These are phyloP conservation scores for Cenchrus fungigraminus DNA, from an alignment of 176 grass and related monocot genomes.

Conservation along the genomic window DNA sequence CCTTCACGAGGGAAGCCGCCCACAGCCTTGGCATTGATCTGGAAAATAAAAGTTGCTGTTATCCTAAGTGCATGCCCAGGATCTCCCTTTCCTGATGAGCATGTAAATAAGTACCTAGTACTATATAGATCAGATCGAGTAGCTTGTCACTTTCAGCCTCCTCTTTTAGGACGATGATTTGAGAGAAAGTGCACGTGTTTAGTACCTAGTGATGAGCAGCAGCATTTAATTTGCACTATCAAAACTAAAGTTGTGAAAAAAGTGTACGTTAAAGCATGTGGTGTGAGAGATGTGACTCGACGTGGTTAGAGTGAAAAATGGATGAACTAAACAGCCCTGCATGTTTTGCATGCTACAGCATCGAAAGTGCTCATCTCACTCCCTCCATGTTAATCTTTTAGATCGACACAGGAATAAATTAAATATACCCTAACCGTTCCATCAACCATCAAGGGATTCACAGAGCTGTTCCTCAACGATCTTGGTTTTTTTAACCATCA, in stretches of 20 bases:
- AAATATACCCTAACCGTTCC: not conserved
- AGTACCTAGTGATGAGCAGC: not conserved
- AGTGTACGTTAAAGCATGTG: too few relatives aligned
- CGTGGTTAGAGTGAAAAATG: too few relatives aligned
- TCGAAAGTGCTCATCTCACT: not conserved
- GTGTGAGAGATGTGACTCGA: too few relatives aligned
- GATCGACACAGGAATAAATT: not conserved
- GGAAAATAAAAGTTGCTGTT: constrained; percentile 32
- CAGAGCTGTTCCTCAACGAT: not conserved
- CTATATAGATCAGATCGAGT: not conserved
- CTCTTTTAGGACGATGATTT: not conserved
- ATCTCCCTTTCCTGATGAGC: constrained; percentile 1
- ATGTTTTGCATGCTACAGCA: not conserved
- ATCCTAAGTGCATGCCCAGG: not conserved
- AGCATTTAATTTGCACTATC: constrained; percentile 1
- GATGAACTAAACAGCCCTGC: too few relatives aligned
- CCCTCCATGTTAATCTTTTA: not conserved
- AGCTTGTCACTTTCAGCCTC: not conserved
- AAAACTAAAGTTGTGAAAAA: not conserved
- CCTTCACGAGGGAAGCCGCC: constrained; percentile 26
- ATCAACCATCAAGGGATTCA: not conserved
- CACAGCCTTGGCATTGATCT: not conserved
- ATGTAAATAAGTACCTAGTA: not conserved
- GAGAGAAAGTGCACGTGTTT: not conserved
- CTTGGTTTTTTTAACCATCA: too few relatives aligned